Conservation (phyloP, 306 rosid genomes). For the Parietaria judaica region DNA sequence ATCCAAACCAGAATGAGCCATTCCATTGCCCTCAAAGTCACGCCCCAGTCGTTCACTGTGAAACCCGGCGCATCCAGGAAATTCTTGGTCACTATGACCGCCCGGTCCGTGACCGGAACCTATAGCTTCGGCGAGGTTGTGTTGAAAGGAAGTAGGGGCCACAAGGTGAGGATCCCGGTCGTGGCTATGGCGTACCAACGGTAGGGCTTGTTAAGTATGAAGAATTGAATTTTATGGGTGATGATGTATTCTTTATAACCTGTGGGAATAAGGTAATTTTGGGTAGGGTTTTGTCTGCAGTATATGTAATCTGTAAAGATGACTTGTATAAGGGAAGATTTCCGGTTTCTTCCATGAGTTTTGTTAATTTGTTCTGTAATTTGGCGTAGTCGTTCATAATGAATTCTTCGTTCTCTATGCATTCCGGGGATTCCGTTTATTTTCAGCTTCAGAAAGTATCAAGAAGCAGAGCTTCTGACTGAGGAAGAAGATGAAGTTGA, state of each 20-base stretch:
- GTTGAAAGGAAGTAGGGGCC: slow-evolving; percentile 90
- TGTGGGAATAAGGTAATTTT: slow-evolving; percentile 69
- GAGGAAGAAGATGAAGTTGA: too few relatives aligned
- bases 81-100: slow-evolving; percentile 59
- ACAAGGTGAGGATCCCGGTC: slow-evolving; percentile 93
- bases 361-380: slow-evolving; percentile 33
- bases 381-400: too few relatives aligned
- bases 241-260: slow-evolving; percentile 93
- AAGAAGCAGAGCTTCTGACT: too few relatives aligned
- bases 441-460: background rate
- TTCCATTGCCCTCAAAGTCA: slow-evolving; percentile 69
- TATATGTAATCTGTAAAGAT: slow-evolving; percentile 66
- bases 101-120: slow-evolving; percentile 54
- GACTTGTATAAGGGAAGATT: slow-evolving; percentile 39
- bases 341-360: slow-evolving; percentile 63
- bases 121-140: slow-evolving; percentile 86
- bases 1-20: slow-evolving; percentile 82
- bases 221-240: slow-evolving; percentile 36
- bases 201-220: slow-evolving; percentile 37
- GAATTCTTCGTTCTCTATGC: background rate
- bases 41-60: slow-evolving; percentile 83
- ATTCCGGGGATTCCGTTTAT: background rate
- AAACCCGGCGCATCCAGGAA: slow-evolving; percentile 52
- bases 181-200: slow-evolving; percentile 70
- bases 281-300: slow-evolving; percentile 40